Evolutionary conservation across 805 yeast genomes (phyloP).

Genomic region (Blastobotrys americana): DNA sequence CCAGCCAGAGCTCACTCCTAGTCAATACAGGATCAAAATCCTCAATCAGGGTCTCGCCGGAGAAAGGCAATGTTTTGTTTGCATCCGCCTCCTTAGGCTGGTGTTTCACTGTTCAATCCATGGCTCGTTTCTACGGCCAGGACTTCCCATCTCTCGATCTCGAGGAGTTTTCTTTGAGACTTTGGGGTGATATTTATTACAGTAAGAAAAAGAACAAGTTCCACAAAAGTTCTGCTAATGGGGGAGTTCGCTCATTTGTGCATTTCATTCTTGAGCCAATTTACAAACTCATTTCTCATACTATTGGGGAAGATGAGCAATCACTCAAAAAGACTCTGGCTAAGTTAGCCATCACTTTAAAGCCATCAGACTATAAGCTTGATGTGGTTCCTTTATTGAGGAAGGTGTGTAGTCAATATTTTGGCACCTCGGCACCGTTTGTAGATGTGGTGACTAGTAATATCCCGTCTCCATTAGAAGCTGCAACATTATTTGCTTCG

Average conservation of each 20-base stretch:
- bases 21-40: too few relatives aligned
- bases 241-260: conserved; percentile 42
- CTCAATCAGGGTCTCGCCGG: conserved; percentile 55
- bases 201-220: conserved; percentile 41
- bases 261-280: conserved; percentile 69
- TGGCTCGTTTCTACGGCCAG: conserved; percentile 45
- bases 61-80: conserved; percentile 60
- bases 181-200: conserved; percentile 76
- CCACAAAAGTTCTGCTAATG: conserved; percentile 27
- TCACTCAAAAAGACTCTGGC: conserved; percentile 41
- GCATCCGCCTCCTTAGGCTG: conserved; percentile 58
- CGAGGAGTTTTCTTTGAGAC: conserved; percentile 41
- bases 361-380: conserved; percentile 27
- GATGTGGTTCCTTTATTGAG: conserved; percentile 57
- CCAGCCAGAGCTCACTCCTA: conserved; percentile 7
- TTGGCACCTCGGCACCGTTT: conserved; percentile 46
- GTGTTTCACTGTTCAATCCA: conserved; percentile 60
- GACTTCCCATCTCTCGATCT: conserved; percentile 30
- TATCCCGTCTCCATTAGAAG: conserved; percentile 35
- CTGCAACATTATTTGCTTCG: conserved; percentile 25
- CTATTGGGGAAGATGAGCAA: conserved; percentile 46
- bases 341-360: conserved; percentile 40
- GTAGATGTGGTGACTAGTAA: conserved; percentile 40
- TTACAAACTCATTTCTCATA: conserved; percentile 61
- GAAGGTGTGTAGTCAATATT: conserved; percentile 47